Evolutionary conservation across 805 yeast genomes (phyloP).

Genomic region (Metahyphopichia silvanorum): DNA sequence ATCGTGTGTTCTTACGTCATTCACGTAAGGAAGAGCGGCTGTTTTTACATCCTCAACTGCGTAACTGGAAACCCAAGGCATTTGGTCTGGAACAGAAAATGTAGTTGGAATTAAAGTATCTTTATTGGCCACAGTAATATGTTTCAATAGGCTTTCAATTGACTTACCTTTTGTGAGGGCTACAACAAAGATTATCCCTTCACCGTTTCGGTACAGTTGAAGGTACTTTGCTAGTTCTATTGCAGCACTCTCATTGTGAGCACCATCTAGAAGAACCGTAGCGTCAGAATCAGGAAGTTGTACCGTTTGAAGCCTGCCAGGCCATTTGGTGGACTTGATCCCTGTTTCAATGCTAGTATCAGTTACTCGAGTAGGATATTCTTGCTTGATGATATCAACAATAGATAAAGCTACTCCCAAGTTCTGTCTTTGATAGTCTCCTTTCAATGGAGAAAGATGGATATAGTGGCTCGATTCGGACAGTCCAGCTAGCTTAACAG

Average conservation of each 20-base stretch:
- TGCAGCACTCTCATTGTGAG: slow-evolving; percentile 88
- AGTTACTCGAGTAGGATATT: slow-evolving; percentile 21
- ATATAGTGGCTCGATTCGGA: no score
- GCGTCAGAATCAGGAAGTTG: slow-evolving; percentile 11
- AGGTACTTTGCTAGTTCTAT: slow-evolving; percentile 61
- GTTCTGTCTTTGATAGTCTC: slow-evolving; percentile 71
- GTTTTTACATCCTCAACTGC: slow-evolving; percentile 26
- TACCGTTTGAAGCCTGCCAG: slow-evolving; percentile 72
- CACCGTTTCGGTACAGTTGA: slow-evolving; percentile 6
- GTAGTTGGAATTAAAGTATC: slow-evolving; percentile 63
- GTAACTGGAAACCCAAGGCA: slow-evolving; percentile 86
- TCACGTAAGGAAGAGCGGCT: slow-evolving; percentile 20
- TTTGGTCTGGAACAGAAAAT: slow-evolving; percentile 73
- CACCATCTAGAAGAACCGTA: slow-evolving; percentile 76
- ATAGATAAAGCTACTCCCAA: slow-evolving; percentile 64
- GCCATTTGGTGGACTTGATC: slow-evolving; percentile 63
- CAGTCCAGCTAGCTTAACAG: not conserved
- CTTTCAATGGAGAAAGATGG: slow-evolving; percentile 61
- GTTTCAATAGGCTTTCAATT: slow-evolving; percentile 46
- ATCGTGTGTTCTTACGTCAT: slow-evolving; percentile 8
- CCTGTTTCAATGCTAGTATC: slow-evolving; percentile 45
- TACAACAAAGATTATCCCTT: slow-evolving; percentile 54
- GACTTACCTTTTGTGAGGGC: slow-evolving; percentile 79
- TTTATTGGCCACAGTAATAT: slow-evolving; percentile 39
- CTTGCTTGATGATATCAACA: slow-evolving; percentile 31